Percentiles rank a stretch among this genome's conserved stretches.
Evolutionary conservation across 768 basidiomycete genomes (phyloP).

Genomic region (Amanita jacksonii): DNA sequence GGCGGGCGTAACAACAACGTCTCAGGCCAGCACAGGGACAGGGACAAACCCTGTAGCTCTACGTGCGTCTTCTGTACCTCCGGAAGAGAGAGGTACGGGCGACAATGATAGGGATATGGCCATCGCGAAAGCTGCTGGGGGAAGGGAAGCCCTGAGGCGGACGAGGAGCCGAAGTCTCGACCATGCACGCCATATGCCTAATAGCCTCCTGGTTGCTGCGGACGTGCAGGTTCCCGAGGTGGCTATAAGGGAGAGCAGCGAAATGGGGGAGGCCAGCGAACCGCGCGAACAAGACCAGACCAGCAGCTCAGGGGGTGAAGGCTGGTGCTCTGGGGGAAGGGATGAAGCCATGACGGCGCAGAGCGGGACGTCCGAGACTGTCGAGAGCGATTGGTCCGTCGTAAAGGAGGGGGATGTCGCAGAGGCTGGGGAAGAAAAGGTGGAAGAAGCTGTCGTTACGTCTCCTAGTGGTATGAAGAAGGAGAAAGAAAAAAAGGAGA

Average conservation of each 20-base stretch:
- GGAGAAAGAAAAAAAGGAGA: conserved; percentile 23
- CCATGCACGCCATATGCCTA: background rate
- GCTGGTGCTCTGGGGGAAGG: background rate
- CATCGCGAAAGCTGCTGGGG: conserved; percentile 16
- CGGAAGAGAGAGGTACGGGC: conserved; percentile 20
- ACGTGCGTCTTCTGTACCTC: conserved; percentile 54
- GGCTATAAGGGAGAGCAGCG: no score
- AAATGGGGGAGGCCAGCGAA: background rate
- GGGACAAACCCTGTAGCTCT: conserved; percentile 14
- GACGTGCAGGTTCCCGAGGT: background rate
- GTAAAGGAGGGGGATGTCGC: conserved; percentile 16
- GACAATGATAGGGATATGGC: conserved; percentile 19
- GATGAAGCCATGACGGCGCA: conserved; percentile 1
- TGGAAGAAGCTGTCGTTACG: background rate
- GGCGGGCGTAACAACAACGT: no score
- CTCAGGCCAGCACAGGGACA: conserved; percentile 12
- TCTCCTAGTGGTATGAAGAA: conserved; percentile 2
- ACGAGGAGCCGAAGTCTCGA: conserved; percentile 4
- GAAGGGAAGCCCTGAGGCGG: background rate
- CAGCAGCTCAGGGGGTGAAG: background rate
- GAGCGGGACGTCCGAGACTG: background rate
- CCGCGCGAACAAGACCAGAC: background rate
- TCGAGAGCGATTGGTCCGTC: conserved; percentile 10
- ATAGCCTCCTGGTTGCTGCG: no score
- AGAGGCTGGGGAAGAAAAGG: background rate